A percentile compares a stretch with the other conserved stretches of the same genome.
Conservation (phyloP, 139 green algal genomes). For the Tetraselmis chui region DNA sequence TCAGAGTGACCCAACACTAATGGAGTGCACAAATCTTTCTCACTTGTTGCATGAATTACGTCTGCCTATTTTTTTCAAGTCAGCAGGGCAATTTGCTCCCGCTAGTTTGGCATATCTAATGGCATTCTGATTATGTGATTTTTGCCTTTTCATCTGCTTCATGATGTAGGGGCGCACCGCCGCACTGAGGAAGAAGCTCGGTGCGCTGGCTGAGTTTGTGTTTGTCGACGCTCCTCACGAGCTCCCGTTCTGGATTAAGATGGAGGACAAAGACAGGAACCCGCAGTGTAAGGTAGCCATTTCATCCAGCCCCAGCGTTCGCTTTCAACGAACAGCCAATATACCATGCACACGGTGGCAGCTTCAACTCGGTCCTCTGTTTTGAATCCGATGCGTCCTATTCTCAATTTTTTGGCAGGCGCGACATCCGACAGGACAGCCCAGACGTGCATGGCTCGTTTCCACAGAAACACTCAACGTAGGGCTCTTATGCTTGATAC, state of each 20-base stretch:
- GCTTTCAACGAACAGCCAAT: slow-evolving; percentile 13
- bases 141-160: background rate
- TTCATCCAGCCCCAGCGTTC: background rate
- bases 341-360: slow-evolving; percentile 20
- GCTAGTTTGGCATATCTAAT: too few species aligned
- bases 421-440: background rate
- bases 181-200: slow-evolving; percentile 52
- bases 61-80: too few species aligned
- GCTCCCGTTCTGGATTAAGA: slow-evolving; percentile 26
- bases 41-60: too few species aligned
- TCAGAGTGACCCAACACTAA: too few species aligned
- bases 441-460: too few species aligned
- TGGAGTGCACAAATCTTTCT: too few species aligned
- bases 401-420: background rate
- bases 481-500: too few species aligned
- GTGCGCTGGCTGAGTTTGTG: slow-evolving; percentile 52
- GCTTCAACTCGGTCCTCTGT: background rate
- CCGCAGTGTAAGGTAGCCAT: too few species aligned
- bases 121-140: too few species aligned
- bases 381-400: background rate
- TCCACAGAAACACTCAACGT: too few species aligned
- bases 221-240: slow-evolving; percentile 77
- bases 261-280: background rate
- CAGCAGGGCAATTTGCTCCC: too few species aligned
- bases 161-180: slow-evolving; percentile 41